Conservation (phyloP, 2,329 filamentous ascomycete genomes). For the Zelopaecilomyces penicillatus region DNA sequence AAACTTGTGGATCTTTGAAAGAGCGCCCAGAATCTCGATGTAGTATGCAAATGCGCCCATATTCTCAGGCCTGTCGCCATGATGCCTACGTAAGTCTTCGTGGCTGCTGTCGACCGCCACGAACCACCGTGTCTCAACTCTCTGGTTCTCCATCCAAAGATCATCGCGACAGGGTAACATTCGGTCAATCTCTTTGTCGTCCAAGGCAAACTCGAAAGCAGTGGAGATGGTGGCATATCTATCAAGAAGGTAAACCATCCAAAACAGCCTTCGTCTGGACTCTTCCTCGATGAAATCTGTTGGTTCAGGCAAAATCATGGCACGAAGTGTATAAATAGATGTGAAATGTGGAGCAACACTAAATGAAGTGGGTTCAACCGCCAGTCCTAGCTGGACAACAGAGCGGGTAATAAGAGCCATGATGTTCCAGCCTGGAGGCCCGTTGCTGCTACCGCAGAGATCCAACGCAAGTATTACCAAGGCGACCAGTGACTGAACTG, state of each 20-base stretch:
- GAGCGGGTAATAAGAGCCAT: slow-evolving; percentile 82
- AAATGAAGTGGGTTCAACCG: slow-evolving; percentile 73
- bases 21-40: slow-evolving; percentile 78
- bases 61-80: slow-evolving; percentile 65
- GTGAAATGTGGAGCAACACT: slow-evolving; percentile 70
- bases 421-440: slow-evolving; percentile 86
- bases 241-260: slow-evolving; percentile 89
- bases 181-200: slow-evolving; percentile 84
- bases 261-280: slow-evolving; percentile 74
- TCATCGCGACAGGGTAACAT: slow-evolving; percentile 82
- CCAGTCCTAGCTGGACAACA: slow-evolving; percentile 78
- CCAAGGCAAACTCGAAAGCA: slow-evolving; percentile 82
- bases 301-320: slow-evolving; percentile 75
- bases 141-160: slow-evolving; percentile 73
- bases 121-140: slow-evolving; percentile 81
- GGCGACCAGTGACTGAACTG: slow-evolving; percentile 79
- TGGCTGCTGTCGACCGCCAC: slow-evolving; percentile 38
- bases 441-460: slow-evolving; percentile 77
- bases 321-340: slow-evolving; percentile 82
- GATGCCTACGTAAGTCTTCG: slow-evolving; percentile 46
- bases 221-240: slow-evolving; percentile 86
- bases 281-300: slow-evolving; percentile 87
- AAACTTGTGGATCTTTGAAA: slow-evolving; percentile 82
- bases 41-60: slow-evolving; percentile 84
- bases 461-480: slow-evolving; percentile 81